Conservation (phyloP, 345 rosid genomes). For the Erysimum cheiranthoides region DNA sequence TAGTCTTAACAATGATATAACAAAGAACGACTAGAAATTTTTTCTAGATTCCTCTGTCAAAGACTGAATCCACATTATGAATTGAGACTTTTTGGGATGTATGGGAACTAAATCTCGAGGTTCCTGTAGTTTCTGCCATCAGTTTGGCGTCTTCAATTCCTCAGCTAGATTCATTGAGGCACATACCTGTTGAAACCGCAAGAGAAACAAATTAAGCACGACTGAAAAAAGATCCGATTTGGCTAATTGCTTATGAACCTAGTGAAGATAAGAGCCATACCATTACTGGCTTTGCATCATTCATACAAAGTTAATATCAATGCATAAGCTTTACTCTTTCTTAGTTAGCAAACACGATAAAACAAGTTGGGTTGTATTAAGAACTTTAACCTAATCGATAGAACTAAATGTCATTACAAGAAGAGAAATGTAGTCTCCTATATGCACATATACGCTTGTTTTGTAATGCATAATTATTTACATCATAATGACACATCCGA, state of each 20-base stretch:
- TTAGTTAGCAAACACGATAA: background rate
- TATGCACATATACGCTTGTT: background rate
- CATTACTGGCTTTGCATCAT: background rate
- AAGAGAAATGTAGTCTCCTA: background rate
- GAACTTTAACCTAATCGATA: no score
- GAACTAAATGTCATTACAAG: slow-evolving; percentile 3
- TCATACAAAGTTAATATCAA: background rate
- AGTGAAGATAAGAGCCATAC: slow-evolving; percentile 1
- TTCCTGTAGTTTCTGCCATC: slow-evolving; percentile 17
- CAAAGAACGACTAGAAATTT: background rate
- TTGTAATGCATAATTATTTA: background rate
- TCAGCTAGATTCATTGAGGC: slow-evolving; percentile 18
- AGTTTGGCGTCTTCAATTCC: slow-evolving; percentile 8
- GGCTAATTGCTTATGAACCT: background rate
- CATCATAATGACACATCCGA: background rate
- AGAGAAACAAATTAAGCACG: background rate
- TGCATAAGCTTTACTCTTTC: background rate
- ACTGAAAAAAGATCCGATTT: background rate
- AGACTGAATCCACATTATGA: slow-evolving; percentile 1
- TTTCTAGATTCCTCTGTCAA: background rate
- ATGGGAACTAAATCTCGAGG: slow-evolving; percentile 1
- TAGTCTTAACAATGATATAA: background rate
- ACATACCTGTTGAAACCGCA: background rate
- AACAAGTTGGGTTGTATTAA: background rate
- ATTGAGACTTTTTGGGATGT: background rate